Conservation (phyloP, 2,329 filamentous ascomycete species). For the Bisporella sp. region DNA sequence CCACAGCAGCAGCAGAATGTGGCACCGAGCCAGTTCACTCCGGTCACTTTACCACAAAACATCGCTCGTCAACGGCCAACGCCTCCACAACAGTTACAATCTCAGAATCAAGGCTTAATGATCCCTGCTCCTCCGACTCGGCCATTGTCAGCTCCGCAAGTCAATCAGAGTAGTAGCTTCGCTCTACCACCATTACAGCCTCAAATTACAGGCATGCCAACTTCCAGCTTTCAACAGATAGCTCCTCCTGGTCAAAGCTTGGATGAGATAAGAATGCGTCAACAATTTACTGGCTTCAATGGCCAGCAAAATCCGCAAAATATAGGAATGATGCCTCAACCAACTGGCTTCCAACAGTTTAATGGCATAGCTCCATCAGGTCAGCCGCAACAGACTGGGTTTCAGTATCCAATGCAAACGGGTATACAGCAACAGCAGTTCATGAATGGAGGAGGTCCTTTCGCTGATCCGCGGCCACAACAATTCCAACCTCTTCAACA, state of each 20-base stretch:
- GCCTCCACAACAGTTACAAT: conserved; percentile 53
- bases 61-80: conserved; percentile 62
- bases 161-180: conserved; percentile 68
- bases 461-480: conserved; percentile 48
- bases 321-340: conserved; percentile 27
- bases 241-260: conserved; percentile 72
- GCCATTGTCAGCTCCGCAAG: conserved; percentile 81
- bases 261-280: conserved; percentile 58
- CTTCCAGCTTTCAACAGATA: conserved; percentile 49
- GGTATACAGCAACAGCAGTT: conserved; percentile 23
- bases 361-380: conserved; percentile 3
- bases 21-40: conserved; percentile 12
- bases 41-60: conserved; percentile 34
- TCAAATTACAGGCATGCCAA: conserved; percentile 68
- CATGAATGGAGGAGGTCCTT: conserved; percentile 41
- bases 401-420: conserved; percentile 21
- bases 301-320: conserved; percentile 32
- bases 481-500: conserved; percentile 43
- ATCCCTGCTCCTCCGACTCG: conserved; percentile 70
- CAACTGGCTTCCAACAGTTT: conserved; percentile 34
- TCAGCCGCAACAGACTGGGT: conserved; percentile 20
- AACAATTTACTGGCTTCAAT: conserved; percentile 59
- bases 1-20: conserved; percentile 16
- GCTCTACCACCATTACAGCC: conserved; percentile 69
- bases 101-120: conserved; percentile 56